Evolutionary conservation across 1,284 basidiomycete genomes (phyloP).

Genomic region (Ganoderma sinense): DNA sequence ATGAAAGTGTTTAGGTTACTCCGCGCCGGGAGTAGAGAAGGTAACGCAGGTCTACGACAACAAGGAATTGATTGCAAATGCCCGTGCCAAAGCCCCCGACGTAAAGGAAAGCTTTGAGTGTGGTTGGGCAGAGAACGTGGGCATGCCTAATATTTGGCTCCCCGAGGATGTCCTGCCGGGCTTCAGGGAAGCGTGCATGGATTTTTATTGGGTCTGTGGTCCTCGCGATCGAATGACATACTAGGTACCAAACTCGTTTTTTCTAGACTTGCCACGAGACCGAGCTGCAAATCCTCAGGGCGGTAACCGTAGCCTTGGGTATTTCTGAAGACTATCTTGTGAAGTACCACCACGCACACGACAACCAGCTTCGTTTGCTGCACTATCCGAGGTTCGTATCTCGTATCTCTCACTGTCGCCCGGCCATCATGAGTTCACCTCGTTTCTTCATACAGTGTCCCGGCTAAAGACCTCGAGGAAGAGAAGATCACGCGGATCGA

Average conservation of each 20-base stretch:
- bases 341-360: constrained; percentile 50
- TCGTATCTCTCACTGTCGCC: background rate
- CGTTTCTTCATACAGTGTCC: constrained; percentile 41
- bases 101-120: constrained; percentile 66
- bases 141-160: constrained; percentile 66
- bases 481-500: constrained; percentile 57
- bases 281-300: constrained; percentile 54
- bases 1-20: constrained; percentile 48
- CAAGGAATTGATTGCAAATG: constrained; percentile 42
- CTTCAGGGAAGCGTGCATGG: constrained; percentile 57
- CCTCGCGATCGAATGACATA: background rate
- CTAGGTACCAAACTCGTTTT: background rate
- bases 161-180: constrained; percentile 61
- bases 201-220: constrained; percentile 58
- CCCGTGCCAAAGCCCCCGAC: constrained; percentile 50
- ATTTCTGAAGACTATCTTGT: constrained; percentile 57
- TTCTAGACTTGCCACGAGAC: constrained; percentile 48
- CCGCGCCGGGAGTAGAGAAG: constrained; percentile 55
- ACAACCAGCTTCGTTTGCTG: constrained; percentile 66
- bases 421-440: background rate
- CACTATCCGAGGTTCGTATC: constrained; percentile 60
- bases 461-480: constrained; percentile 43
- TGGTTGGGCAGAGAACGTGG: constrained; percentile 53
- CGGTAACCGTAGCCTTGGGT: constrained; percentile 58
- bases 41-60: constrained; percentile 51